Conservation (phyloP, 1,139 yeast species). For the Arxiozyma heterogenica region DNA sequence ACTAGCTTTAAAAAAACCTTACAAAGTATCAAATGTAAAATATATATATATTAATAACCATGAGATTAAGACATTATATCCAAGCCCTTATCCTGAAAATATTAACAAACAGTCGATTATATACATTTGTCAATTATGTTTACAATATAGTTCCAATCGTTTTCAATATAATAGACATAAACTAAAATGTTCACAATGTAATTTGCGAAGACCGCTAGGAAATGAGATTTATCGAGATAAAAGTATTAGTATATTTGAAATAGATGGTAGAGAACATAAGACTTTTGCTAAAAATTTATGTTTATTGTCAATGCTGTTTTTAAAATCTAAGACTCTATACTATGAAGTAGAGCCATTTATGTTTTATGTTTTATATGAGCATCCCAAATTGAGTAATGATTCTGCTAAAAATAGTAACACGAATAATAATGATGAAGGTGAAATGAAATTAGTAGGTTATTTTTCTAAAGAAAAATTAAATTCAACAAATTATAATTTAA, state of each 20-base stretch:
- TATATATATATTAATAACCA: conserved; percentile 58
- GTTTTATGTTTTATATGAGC: conserved; percentile 78
- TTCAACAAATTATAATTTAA: conserved; percentile 68
- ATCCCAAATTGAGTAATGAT: conserved; percentile 27
- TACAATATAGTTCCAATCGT: conserved; percentile 71
- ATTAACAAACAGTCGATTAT: conserved; percentile 54
- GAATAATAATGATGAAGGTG: conserved; percentile 26
- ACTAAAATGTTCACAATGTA: conserved; percentile 43
- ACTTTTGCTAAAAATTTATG: conserved; percentile 84
- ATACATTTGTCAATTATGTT: conserved; percentile 76
- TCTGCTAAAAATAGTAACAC: too few relatives aligned
- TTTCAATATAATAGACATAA: conserved; percentile 61
- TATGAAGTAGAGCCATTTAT: conserved; percentile 93
- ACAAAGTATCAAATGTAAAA: conserved; percentile 28
- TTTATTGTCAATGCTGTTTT: conserved; percentile 74
- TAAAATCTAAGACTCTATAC: conserved; percentile 83
- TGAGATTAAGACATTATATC: conserved; percentile 85
- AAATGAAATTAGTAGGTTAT: conserved; percentile 69
- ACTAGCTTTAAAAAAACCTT: neutral
- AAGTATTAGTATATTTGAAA: conserved; percentile 69
- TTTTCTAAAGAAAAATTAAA: conserved; percentile 82
- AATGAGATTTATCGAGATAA: conserved; percentile 75
- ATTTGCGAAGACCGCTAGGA: conserved; percentile 70
- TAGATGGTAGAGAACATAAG: conserved; percentile 80
- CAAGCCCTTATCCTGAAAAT: conserved; percentile 90